phyloP scores from a whole-genome alignment of 164 flowering plant genomes.

The Stephania cephalantha region DNA sequence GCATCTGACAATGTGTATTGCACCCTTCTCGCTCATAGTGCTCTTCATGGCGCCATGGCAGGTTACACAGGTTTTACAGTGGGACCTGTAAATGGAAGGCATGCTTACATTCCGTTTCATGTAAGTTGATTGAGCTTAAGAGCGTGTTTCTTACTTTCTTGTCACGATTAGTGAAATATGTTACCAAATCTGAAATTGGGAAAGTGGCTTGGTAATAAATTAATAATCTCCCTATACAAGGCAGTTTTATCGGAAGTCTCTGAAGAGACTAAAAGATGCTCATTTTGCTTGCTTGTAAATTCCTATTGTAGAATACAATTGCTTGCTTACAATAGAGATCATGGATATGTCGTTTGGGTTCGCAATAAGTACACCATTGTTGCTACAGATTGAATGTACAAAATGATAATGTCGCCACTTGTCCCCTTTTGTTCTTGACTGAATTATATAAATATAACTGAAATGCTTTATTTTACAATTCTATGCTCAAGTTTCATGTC shows the following conservation, averaged over 20 bases:
- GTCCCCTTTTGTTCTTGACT: background rate
- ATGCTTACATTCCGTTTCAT: conserved; percentile 23
- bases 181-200: background rate
- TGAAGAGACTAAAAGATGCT: no score
- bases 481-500: background rate
- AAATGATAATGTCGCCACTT: background rate
- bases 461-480: background rate
- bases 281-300: background rate
- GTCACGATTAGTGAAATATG: background rate
- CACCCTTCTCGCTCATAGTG: conserved; percentile 73
- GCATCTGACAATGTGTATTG: conserved; percentile 70
- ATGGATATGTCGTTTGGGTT: no score
- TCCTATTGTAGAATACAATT: no score
- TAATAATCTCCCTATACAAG: no score
- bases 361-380: no score
- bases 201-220: background rate
- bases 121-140: conserved; percentile 5
- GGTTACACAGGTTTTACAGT: conserved; percentile 56
- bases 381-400: background rate
- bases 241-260: no score
- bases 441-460: background rate
- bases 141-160: background rate
- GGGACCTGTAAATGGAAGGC: conserved; percentile 30
- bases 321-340: no score
- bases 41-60: conserved; percentile 70